Conservation (phyloP, 2,329 filamentous ascomycete species). For the Aspergillus ochraceoroseus region DNA sequence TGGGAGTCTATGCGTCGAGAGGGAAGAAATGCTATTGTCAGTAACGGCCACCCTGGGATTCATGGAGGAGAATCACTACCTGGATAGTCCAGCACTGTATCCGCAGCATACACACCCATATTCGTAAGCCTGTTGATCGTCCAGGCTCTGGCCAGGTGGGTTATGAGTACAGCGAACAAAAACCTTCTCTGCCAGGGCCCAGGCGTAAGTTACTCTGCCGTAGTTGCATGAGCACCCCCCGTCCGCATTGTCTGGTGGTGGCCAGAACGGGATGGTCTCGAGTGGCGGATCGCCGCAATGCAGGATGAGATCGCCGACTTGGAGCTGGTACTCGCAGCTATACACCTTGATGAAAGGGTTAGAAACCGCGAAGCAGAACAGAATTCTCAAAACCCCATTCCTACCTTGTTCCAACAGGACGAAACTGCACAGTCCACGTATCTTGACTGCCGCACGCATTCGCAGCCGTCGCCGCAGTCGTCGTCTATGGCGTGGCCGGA, state of each 20-base stretch:
- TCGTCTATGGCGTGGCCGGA: too few species aligned
- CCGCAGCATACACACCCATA: conserved; percentile 6
- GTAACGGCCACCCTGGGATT: too few species aligned
- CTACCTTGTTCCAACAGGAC: conserved; percentile 14
- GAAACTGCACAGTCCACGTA: neutral
- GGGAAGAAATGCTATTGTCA: too few species aligned
- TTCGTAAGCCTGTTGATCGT: neutral
- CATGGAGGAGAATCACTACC: neutral
- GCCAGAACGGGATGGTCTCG: conserved; percentile 12
- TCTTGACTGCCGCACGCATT: neutral
- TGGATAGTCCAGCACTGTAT: conserved; percentile 1
- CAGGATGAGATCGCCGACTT: neutral
- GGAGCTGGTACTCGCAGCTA: conserved; percentile 12
- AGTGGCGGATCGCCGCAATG: neutral
- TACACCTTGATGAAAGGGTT: conserved; percentile 7
- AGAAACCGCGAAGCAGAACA: neutral
- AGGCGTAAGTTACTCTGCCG: neutral
- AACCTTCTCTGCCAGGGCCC: neutral
- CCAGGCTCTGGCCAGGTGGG: neutral
- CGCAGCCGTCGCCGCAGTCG: conserved; percentile 5
- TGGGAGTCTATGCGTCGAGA: neutral
- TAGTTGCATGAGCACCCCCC: conserved; percentile 9
- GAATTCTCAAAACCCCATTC: too few species aligned
- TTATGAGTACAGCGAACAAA: neutral
- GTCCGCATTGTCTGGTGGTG: conserved; percentile 9